Conservation (phyloP, 305 asterid genomes). For the Solanum hybrid region DNA sequence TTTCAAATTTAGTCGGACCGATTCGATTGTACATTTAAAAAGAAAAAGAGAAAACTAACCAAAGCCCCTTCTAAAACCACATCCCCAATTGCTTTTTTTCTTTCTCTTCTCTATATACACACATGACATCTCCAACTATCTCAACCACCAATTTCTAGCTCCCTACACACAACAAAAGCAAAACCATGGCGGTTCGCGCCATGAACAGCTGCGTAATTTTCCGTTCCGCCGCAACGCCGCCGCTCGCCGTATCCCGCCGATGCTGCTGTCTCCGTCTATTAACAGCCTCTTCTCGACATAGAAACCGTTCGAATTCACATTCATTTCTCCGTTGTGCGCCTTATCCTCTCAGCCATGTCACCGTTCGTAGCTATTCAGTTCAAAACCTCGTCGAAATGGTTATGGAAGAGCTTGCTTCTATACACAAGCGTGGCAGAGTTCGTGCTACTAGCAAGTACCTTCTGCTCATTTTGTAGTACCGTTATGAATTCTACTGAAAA, state of each 20-base stretch:
- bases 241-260: conserved; percentile 27
- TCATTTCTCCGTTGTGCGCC: conserved; percentile 24
- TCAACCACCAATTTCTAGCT: not conserved
- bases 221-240: conserved; percentile 63
- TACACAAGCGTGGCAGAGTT: conserved; percentile 36
- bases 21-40: too few relatives aligned
- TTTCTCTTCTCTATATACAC: not conserved
- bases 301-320: conserved; percentile 3
- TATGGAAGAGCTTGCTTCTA: conserved; percentile 40
- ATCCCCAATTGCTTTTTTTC: not conserved
- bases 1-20: not conserved
- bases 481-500: not conserved
- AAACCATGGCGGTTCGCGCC: conserved; percentile 58
- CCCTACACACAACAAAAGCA: not conserved
- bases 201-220: conserved; percentile 47
- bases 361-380: conserved; percentile 45
- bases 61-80: not conserved
- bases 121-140: not conserved
- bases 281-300: conserved; percentile 7
- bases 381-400: conserved; percentile 53
- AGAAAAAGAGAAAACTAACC: not conserved
- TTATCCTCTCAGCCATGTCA: conserved; percentile 21
- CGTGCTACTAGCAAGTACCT: conserved; percentile 34
- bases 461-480: not conserved
- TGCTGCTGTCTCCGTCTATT: conserved; percentile 33